Evolutionary conservation across 495 filamentous ascomycete species (phyloP).

Genomic region (Hypomontagnella submonticulosa): DNA sequence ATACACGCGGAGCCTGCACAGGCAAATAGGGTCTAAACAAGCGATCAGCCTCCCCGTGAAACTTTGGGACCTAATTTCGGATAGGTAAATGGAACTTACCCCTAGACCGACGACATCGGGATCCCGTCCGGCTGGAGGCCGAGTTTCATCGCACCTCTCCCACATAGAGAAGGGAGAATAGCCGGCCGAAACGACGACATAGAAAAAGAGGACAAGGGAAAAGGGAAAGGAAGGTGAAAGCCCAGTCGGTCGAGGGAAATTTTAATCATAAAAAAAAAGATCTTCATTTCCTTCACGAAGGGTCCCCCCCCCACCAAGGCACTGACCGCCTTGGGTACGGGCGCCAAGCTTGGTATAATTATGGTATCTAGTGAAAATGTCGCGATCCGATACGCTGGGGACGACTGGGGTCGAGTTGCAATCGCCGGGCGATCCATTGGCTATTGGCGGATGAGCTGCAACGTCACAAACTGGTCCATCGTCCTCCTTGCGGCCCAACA

Average conservation of each 20-base stretch:
- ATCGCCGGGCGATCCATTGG: constrained; percentile 40
- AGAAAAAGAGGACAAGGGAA: constrained; percentile 19
- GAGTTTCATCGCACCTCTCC: constrained; percentile 42
- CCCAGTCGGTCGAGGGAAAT: constrained; percentile 27
- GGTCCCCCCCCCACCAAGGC: constrained; percentile 27
- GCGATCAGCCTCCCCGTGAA: constrained; percentile 14
- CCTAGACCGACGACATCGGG: constrained; percentile 41
- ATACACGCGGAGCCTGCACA: constrained; percentile 42
- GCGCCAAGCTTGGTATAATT: constrained; percentile 38
- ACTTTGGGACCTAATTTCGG: not conserved
- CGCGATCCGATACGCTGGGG: constrained; percentile 43
- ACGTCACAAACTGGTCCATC: constrained; percentile 37
- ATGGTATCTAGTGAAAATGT: constrained; percentile 38
- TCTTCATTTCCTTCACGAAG: constrained; percentile 23
- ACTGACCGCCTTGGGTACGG: constrained; percentile 39
- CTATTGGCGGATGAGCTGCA: constrained; percentile 40
- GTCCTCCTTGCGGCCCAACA: constrained; percentile 42
- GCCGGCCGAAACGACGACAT: constrained; percentile 42
- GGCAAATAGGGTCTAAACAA: constrained; percentile 38
- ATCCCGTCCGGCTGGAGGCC: constrained; percentile 41
- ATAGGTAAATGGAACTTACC: constrained; percentile 27
- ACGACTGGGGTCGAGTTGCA: constrained; percentile 32
- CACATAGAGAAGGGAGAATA: constrained; percentile 41
- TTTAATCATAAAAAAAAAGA: constrained; percentile 19
- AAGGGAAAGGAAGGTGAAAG: constrained; percentile 18